Percentiles rank a stretch among this genome's conserved stretches.
Conservation (phyloP, 2,329 filamentous ascomycete genomes). For the Dissoconium aciculare region DNA sequence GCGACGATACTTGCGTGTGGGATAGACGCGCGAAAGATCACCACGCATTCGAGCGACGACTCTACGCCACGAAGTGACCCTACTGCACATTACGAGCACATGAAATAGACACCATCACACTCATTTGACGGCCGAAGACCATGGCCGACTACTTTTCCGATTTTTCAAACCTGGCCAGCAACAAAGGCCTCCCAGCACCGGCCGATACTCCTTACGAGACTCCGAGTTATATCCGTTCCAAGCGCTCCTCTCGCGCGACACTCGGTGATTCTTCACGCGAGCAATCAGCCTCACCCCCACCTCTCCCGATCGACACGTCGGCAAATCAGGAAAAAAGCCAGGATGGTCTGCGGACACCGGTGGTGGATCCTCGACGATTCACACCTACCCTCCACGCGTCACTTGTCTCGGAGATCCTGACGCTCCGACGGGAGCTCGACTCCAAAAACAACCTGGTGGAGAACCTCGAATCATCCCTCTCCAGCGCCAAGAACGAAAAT, state of each 20-base stretch:
- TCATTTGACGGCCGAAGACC: too few species aligned
- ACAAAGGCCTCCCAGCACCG: constrained; percentile 52
- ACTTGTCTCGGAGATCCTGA: constrained; percentile 83
- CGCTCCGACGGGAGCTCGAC: constrained; percentile 75
- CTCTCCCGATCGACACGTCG: constrained; percentile 33
- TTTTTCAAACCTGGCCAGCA: constrained; percentile 31
- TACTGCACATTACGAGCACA: too few species aligned
- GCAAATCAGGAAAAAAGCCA: constrained; percentile 25
- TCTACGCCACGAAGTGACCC: too few species aligned
- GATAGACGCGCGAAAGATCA: too few species aligned
- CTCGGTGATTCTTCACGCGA: constrained; percentile 46
- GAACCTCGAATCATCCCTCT: constrained; percentile 59
- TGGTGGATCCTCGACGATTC: constrained; percentile 79
- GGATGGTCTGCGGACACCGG: constrained; percentile 45
- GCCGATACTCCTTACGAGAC: constrained; percentile 58
- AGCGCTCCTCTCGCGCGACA: constrained; percentile 43
- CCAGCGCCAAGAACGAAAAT: constrained; percentile 57
- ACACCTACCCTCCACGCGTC: constrained; percentile 92
- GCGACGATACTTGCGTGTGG: too few species aligned
- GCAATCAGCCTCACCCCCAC: constrained; percentile 45
- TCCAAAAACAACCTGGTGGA: constrained; percentile 80
- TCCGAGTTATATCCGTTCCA: constrained; percentile 37
- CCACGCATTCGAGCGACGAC: too few species aligned
- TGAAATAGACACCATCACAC: too few species aligned
- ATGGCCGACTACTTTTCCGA: constrained; percentile 33